phyloP scores from a whole-genome alignment of 2,329 filamentous ascomycete species.

The Pseudogymnoascus sp. region DNA sequence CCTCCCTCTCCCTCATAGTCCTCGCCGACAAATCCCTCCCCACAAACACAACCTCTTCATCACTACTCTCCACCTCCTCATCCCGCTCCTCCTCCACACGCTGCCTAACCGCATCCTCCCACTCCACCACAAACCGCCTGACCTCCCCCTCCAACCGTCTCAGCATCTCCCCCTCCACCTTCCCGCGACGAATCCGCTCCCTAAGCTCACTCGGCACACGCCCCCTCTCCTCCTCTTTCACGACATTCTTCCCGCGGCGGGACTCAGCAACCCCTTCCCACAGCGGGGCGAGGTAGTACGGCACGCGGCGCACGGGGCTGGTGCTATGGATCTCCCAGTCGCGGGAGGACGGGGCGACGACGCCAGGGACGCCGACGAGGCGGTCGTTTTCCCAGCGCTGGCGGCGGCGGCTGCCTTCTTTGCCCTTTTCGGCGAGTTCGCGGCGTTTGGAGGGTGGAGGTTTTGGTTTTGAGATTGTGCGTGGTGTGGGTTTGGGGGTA shows the following conservation, averaged over 20 bases:
- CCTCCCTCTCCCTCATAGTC: slow-evolving; percentile 45
- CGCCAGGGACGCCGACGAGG: slow-evolving; percentile 79
- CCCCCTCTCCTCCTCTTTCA: slow-evolving; percentile 36
- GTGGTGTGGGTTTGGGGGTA: slow-evolving; percentile 59
- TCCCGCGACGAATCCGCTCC: slow-evolving; percentile 68
- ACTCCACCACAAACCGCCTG: slow-evolving; percentile 61
- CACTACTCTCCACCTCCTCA: slow-evolving; percentile 46
- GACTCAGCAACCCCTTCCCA: slow-evolving; percentile 65
- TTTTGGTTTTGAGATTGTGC: slow-evolving; percentile 25
- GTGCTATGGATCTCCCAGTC: slow-evolving; percentile 84
- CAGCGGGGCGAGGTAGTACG: slow-evolving; percentile 80
- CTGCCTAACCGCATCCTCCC: slow-evolving; percentile 46
- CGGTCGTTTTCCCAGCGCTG: slow-evolving; percentile 95
- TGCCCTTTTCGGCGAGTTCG: slow-evolving; percentile 78
- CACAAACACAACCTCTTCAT: slow-evolving; percentile 90
- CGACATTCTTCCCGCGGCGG: slow-evolving; percentile 36
- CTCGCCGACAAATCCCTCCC: slow-evolving; percentile 50
- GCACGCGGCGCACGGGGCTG: slow-evolving; percentile 68
- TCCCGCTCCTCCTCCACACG: slow-evolving; percentile 35
- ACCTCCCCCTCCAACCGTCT: slow-evolving; percentile 82
- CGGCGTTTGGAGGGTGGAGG: slow-evolving; percentile 32
- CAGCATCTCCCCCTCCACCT: slow-evolving; percentile 72
- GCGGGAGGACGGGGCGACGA: slow-evolving; percentile 67
- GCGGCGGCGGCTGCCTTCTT: slow-evolving; percentile 79
- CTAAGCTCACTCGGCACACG: slow-evolving; percentile 74